Evolutionary conservation across 495 filamentous ascomycete genomes (phyloP).

Genomic region (Symbiotaphrina buchneri): DNA sequence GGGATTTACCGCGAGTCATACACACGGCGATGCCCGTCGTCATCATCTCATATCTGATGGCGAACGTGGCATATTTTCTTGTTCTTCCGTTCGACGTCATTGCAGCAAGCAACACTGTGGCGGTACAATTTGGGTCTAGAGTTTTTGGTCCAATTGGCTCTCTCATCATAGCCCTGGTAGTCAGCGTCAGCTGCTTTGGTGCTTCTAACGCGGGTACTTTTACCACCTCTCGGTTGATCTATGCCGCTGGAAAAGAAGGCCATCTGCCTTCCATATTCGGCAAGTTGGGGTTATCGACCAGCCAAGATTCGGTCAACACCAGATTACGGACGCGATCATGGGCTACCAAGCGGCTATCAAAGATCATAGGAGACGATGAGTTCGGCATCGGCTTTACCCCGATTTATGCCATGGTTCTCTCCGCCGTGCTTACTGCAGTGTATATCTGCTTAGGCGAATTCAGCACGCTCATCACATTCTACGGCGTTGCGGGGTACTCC

Average conservation of each 20-base stretch:
- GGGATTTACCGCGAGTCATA: slow-evolving; percentile 85
- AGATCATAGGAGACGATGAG: slow-evolving; percentile 35
- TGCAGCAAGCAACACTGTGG: slow-evolving; percentile 73
- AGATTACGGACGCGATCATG: slow-evolving; percentile 33
- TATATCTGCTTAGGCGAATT: slow-evolving; percentile 85
- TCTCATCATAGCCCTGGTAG: slow-evolving; percentile 70
- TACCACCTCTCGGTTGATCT: slow-evolving; percentile 77
- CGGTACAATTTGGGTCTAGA: slow-evolving; percentile 76
- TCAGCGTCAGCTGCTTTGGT: slow-evolving; percentile 73
- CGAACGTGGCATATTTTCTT: slow-evolving; percentile 83
- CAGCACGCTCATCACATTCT: slow-evolving; percentile 78
- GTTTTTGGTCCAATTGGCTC: slow-evolving; percentile 74
- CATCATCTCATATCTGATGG: slow-evolving; percentile 71
- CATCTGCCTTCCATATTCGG: slow-evolving; percentile 74
- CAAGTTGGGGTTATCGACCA: slow-evolving; percentile 46
- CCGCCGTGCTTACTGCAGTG: slow-evolving; percentile 39
- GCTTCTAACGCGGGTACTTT: slow-evolving; percentile 90
- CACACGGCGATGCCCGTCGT: slow-evolving; percentile 94
- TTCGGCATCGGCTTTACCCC: slow-evolving; percentile 55
- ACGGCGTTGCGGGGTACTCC: slow-evolving; percentile 86
- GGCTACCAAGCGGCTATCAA: slow-evolving; percentile 28
- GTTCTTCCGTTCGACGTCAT: slow-evolving; percentile 68
- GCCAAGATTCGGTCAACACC: slow-evolving; percentile 8
- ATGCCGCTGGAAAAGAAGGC: slow-evolving; percentile 86
- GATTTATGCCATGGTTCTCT: slow-evolving; percentile 71